phyloP scores from a whole-genome alignment of 2,329 filamentous ascomycete genomes.

The Aspergillus oerlinghausenensis region DNA sequence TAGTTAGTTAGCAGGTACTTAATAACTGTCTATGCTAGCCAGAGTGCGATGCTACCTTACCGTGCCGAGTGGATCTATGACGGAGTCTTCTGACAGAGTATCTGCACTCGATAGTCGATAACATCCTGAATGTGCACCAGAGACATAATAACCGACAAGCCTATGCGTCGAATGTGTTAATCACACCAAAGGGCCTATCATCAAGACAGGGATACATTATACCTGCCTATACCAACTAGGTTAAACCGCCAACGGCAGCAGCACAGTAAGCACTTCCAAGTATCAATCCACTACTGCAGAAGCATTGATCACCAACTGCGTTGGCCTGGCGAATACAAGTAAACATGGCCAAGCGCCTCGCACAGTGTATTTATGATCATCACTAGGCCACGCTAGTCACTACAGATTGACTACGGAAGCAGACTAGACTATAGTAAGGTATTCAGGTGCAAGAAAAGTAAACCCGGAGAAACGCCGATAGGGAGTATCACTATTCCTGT shows the following conservation, averaged over 20 bases:
- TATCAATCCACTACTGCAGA: not conserved
- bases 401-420: not conserved
- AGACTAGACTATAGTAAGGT: not conserved
- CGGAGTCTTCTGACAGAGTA: not conserved
- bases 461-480: slow-evolving; percentile 4
- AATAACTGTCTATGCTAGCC: not conserved
- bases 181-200: not conserved
- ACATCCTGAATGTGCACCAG: not conserved
- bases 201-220: not conserved
- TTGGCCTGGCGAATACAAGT: not conserved
- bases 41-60: not conserved
- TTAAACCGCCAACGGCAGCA: not conserved
- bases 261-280: not conserved
- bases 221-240: not conserved
- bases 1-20: not conserved
- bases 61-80: not conserved
- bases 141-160: not conserved
- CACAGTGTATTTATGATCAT: not conserved
- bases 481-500: not conserved
- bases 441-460: not conserved
- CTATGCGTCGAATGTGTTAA: not conserved
- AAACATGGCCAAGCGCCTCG: not conserved
- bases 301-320: not conserved
- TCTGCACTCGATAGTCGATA: not conserved
- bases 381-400: not conserved